Conservation (phyloP, 164 flowering plant genomes). For the Magnolia sinica region DNA sequence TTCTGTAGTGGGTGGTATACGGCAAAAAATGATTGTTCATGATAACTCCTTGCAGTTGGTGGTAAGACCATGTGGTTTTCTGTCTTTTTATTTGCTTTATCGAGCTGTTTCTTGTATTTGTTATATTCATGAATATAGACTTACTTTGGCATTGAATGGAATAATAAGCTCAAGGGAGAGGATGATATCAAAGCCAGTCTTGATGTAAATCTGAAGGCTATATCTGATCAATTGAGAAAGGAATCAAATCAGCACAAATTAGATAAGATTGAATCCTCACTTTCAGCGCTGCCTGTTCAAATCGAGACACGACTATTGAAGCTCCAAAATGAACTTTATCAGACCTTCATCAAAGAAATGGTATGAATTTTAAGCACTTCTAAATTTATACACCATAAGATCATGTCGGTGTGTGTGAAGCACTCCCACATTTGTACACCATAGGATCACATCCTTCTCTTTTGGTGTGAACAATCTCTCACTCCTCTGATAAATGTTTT, state of each 20-base stretch:
- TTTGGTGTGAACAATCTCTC: too few relatives aligned
- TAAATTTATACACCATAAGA: background rate
- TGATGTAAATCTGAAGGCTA: conserved; percentile 47
- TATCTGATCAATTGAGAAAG: conserved; percentile 49
- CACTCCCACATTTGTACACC: too few relatives aligned
- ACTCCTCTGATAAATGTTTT: too few relatives aligned
- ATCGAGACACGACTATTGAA: conserved; percentile 42
- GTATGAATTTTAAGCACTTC: conserved; percentile 5
- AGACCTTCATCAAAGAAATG: conserved; percentile 45
- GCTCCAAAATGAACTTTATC: conserved; percentile 38
- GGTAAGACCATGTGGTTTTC: conserved; percentile 40
- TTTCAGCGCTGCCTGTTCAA: conserved; percentile 52
- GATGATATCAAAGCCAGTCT: conserved; percentile 61
- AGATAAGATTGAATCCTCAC: conserved; percentile 30
- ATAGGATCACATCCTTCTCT: too few relatives aligned
- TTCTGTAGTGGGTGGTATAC: conserved; percentile 61
- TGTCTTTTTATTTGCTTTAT: conserved; percentile 5
- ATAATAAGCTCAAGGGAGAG: conserved; percentile 61
- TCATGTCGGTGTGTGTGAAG: background rate
- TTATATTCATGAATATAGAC: background rate
- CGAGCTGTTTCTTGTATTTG: background rate
- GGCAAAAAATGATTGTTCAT: conserved; percentile 54
- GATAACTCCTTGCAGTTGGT: conserved; percentile 59
- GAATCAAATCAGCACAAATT: conserved; percentile 36
- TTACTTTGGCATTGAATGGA: conserved; percentile 16